Percentiles rank a stretch among this genome's conserved stretches.
phyloP scores from a whole-genome alignment of 176 grass and related monocot genomes.

The Oryza coarctata region DNA sequence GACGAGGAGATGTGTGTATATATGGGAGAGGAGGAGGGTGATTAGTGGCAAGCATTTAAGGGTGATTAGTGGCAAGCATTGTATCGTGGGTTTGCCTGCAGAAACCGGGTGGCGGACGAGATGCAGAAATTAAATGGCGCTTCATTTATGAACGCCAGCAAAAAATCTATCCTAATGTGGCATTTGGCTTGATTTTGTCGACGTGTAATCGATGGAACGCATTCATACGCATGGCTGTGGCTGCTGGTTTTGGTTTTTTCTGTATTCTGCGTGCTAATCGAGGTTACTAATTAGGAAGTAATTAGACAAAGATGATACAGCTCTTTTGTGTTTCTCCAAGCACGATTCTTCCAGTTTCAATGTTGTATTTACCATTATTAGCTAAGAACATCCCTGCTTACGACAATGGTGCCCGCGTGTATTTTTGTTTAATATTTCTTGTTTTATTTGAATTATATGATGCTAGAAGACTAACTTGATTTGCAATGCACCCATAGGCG shows the following conservation, averaged over 20 bases:
- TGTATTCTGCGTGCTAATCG: neutral
- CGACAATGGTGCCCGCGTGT: neutral
- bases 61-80: neutral
- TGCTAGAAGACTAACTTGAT: neutral
- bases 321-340: neutral
- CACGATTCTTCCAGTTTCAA: neutral
- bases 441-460: neutral
- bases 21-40: neutral
- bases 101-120: neutral
- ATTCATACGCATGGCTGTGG: neutral
- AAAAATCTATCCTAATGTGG: neutral
- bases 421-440: neutral
- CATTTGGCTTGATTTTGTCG: neutral
- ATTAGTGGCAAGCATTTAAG: neutral
- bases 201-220: neutral
- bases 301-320: conserved; percentile 13
- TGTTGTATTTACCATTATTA: neutral
- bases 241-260: neutral
- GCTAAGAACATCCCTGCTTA: neutral
- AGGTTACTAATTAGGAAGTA: neutral
- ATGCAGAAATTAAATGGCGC: neutral
- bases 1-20: neutral
- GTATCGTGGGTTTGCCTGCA: neutral
- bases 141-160: neutral
- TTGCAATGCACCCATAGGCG: neutral